phyloP scores from a whole-genome alignment of 345 rosid genomes.

The Orychophragmus violaceus region DNA sequence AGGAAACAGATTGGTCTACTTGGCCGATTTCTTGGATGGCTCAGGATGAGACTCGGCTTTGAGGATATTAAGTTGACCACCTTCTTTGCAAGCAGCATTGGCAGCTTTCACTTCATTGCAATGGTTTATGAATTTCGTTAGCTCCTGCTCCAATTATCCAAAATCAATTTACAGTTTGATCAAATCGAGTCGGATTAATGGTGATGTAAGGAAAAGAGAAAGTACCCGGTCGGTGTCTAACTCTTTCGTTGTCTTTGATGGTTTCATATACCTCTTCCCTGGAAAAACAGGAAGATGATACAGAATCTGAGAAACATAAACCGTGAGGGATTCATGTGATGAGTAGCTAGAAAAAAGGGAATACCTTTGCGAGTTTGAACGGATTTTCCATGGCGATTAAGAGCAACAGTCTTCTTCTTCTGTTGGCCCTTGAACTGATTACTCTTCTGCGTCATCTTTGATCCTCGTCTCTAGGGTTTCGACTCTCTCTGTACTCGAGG shows the following conservation, averaged over 20 bases:
- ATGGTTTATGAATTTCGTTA: conserved; percentile 79
- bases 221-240: conserved; percentile 64
- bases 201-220: background rate
- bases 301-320: background rate
- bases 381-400: no score
- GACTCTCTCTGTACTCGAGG: no score
- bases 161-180: background rate
- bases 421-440: no score
- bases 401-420: no score
- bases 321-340: background rate
- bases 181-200: background rate
- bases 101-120: conserved; percentile 87
- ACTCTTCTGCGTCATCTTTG: no score
- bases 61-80: conserved; percentile 65
- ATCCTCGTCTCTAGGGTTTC: no score
- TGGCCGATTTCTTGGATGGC: conserved; percentile 36
- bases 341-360: background rate
- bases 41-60: conserved; percentile 36
- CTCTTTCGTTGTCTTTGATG: conserved; percentile 60
- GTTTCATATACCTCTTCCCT: conserved; percentile 77
- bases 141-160: conserved; percentile 42
- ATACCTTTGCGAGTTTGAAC: conserved; percentile 59
- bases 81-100: conserved; percentile 66
- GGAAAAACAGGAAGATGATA: background rate
- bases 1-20: conserved; percentile 14